Conservation (phyloP, 768 basidiomycete species). For the Calvatia gigantea region DNA sequence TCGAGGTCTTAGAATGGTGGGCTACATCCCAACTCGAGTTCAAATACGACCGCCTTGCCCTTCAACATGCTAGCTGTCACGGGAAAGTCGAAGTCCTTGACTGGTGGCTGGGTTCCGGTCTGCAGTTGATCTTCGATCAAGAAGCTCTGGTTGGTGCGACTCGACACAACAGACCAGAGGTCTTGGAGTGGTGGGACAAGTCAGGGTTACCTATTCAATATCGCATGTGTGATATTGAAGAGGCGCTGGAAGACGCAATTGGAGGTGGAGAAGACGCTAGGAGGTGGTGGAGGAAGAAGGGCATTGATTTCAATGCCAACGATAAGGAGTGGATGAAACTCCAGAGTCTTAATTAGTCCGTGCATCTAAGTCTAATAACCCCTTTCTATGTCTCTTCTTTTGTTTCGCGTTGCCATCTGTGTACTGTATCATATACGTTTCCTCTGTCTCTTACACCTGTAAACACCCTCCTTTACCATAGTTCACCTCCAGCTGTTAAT, state of each 20-base stretch:
- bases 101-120: constrained; percentile 81
- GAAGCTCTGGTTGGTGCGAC: constrained; percentile 81
- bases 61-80: constrained; percentile 76
- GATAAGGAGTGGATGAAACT: constrained; percentile 89
- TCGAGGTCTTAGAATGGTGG: constrained; percentile 84
- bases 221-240: constrained; percentile 89
- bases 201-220: constrained; percentile 79
- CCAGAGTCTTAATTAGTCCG: constrained; percentile 63
- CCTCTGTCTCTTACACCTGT: too few relatives aligned
- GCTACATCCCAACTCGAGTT: constrained; percentile 70
- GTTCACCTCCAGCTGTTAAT: too few relatives aligned
- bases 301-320: constrained; percentile 79
- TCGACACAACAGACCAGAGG: constrained; percentile 74
- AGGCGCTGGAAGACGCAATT: constrained; percentile 85
- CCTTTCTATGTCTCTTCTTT: constrained; percentile 15
- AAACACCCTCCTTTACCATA: too few relatives aligned
- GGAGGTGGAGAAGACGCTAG: constrained; percentile 74
- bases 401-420: constrained; percentile 10
- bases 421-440: too few relatives aligned
- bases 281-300: constrained; percentile 79
- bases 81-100: constrained; percentile 77
- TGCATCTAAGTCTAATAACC: neutral
- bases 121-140: constrained; percentile 76
- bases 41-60: constrained; percentile 73
- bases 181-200: constrained; percentile 87